Conservation (phyloP, 1,284 basidiomycete species). For the Ustilago loliicola region DNA sequence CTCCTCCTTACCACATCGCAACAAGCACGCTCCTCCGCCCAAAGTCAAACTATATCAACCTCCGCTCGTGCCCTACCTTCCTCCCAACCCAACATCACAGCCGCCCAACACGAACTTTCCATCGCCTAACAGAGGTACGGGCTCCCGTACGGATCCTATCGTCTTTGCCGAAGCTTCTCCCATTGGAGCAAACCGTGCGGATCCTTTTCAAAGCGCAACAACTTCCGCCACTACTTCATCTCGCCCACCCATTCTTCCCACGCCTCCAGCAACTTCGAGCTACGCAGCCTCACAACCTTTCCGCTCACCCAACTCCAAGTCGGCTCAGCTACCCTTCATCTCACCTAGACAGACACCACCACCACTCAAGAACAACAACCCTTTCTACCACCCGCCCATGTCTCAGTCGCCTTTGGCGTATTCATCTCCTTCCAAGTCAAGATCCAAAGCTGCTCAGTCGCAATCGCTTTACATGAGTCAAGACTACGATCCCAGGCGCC, state of each 20-base stretch:
- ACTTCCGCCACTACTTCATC: constrained; percentile 9
- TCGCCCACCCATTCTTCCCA: constrained; percentile 11
- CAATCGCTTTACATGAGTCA: constrained; percentile 23
- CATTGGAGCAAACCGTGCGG: constrained; percentile 17
- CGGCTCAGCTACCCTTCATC: constrained; percentile 35
- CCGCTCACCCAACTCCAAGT: constrained; percentile 45
- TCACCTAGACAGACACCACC: constrained; percentile 37
- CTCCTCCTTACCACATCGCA: constrained; percentile 39
- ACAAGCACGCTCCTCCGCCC: constrained; percentile 54
- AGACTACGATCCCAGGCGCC: constrained; percentile 22
- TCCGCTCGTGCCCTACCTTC: constrained; percentile 25
- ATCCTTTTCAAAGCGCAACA: constrained; percentile 21
- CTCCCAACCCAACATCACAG: constrained; percentile 9
- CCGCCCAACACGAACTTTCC: neutral
- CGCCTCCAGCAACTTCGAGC: constrained; percentile 26
- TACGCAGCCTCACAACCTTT: constrained; percentile 39
- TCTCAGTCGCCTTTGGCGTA: constrained; percentile 8
- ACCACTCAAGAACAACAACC: constrained; percentile 39
- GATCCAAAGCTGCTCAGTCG: neutral
- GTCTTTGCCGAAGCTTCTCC: constrained; percentile 46
- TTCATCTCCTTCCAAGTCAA: constrained; percentile 25
- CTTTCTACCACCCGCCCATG: constrained; percentile 38
- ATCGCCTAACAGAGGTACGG: constrained; percentile 14
- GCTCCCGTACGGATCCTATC: constrained; percentile 40
- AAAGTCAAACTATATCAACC: constrained; percentile 55